Evolutionary conservation across 2,329 filamentous ascomycete genomes (phyloP).

Genomic region (Alternaria panax): DNA sequence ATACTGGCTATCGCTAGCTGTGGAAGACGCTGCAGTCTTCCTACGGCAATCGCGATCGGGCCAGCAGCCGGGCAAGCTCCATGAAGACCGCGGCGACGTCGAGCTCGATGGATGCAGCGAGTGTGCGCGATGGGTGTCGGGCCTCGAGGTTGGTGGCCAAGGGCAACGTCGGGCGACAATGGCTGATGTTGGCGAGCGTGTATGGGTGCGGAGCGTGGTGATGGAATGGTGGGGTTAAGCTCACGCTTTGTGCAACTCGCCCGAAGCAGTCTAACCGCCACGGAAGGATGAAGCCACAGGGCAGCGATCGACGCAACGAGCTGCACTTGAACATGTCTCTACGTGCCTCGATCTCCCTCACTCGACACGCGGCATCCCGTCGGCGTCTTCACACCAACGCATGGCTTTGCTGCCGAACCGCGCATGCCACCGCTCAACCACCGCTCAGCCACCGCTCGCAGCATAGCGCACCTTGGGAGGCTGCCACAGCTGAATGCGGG

Average conservation of each 20-base stretch:
- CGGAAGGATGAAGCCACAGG: constrained; percentile 22
- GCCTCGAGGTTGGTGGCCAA: constrained; percentile 7
- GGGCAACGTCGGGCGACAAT: constrained; percentile 36
- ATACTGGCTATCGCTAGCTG: constrained; percentile 57
- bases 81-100: constrained; percentile 55
- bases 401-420: not conserved
- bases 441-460: constrained; percentile 1
- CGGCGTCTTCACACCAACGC: not conserved
- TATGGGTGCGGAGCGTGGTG: constrained; percentile 33
- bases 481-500: constrained; percentile 29
- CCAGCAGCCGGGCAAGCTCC: constrained; percentile 62
- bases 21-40: constrained; percentile 64
- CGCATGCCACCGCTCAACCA: constrained; percentile 1
- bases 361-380: constrained; percentile 5
- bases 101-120: constrained; percentile 24
- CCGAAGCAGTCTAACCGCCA: constrained; percentile 30
- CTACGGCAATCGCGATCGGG: constrained; percentile 66
- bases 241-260: constrained; percentile 34
- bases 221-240: constrained; percentile 49
- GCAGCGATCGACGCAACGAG: constrained; percentile 28
- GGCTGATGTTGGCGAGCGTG: constrained; percentile 29
- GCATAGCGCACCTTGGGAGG: constrained; percentile 3
- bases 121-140: constrained; percentile 18
- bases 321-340: constrained; percentile 21
- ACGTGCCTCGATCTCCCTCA: constrained; percentile 22